phyloP scores from a whole-genome alignment of 345 rosid genomes.

The Ceriops zippeliana region DNA sequence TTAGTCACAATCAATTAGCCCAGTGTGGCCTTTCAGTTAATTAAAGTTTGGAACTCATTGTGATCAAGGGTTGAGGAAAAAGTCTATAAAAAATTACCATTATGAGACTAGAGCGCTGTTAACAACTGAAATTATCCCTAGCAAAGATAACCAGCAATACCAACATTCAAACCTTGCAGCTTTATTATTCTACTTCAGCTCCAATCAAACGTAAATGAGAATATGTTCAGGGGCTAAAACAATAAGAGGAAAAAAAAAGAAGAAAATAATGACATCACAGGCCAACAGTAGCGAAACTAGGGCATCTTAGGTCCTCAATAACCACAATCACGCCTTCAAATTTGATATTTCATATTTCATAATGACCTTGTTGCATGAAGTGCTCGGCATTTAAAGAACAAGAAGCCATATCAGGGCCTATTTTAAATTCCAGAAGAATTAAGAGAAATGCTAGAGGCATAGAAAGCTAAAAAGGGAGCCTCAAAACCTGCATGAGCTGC shows the following conservation, averaged over 20 bases:
- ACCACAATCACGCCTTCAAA: too few species aligned
- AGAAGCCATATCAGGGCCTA: not conserved
- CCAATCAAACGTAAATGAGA: not conserved
- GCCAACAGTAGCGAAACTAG: too few species aligned
- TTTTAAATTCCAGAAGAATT: not conserved
- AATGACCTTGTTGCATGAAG: not conserved
- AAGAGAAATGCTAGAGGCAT: not conserved
- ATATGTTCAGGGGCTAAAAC: not conserved
- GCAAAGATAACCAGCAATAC: not conserved
- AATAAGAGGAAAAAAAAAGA: not conserved
- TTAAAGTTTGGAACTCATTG: not conserved
- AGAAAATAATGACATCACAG: too few species aligned
- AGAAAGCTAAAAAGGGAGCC: constrained; percentile 12
- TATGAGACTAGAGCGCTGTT: not conserved
- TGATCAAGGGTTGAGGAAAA: too few species aligned
- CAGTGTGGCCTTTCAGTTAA: not conserved
- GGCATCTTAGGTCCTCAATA: too few species aligned
- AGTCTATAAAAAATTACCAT: not conserved
- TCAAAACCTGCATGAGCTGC: constrained; percentile 60
- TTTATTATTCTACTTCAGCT: not conserved
- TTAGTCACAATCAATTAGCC: not conserved
- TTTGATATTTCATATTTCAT: not conserved
- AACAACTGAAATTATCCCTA: not conserved
- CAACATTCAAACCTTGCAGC: not conserved
- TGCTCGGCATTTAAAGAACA: not conserved